Evolutionary conservation across 257 asterid genomes (phyloP).

Genomic region (Solanum corneliomulleri): DNA sequence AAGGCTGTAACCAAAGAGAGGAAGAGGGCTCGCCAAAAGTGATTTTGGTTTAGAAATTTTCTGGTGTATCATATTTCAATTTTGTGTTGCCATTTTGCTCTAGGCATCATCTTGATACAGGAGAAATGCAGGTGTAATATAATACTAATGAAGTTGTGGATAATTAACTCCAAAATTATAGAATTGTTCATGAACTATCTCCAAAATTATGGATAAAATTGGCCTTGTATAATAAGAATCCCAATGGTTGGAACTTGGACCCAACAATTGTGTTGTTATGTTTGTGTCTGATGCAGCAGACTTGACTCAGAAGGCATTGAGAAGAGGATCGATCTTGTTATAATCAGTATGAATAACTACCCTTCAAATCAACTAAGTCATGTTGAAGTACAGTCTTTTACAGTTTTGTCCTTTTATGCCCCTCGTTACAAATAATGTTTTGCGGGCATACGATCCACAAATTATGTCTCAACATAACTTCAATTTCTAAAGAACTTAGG

Average conservation of each 20-base stretch:
- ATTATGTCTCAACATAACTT: too few relatives aligned
- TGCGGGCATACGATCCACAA: not conserved
- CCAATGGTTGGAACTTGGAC: not conserved
- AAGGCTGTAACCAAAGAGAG: conserved; percentile 29
- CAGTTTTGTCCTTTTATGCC: not conserved
- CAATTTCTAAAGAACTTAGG: not conserved
- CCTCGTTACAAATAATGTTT: too few relatives aligned
- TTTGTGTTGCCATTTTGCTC: not conserved
- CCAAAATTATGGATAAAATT: not conserved
- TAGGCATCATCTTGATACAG: not conserved
- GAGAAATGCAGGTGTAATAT: not conserved
- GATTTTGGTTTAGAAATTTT: not conserved
- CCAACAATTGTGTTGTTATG: not conserved
- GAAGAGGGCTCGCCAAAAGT: conserved; percentile 29
- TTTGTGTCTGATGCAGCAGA: not conserved
- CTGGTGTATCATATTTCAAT: not conserved
- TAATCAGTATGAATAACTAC: too few relatives aligned
- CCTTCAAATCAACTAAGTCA: not conserved
- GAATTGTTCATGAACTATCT: not conserved
- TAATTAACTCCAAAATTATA: not conserved
- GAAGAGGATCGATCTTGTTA: accelerated
- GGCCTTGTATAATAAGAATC: not conserved
- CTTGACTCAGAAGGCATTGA: not conserved
- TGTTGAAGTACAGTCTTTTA: not conserved
- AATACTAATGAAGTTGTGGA: not conserved